Conservation (phyloP, 495 filamentous ascomycete species). For the Terfezia boudieri region DNA sequence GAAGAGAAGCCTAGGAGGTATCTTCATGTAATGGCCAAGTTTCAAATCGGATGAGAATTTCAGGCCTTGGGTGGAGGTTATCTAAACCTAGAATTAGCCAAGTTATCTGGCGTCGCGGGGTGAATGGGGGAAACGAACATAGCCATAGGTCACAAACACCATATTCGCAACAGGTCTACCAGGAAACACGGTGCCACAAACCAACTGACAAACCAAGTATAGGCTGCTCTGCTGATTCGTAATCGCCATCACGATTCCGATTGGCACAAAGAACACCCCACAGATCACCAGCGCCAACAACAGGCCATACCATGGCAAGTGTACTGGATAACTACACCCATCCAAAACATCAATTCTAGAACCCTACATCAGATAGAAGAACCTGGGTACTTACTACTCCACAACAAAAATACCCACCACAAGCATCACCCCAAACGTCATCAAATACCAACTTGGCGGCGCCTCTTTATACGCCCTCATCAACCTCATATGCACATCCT, state of each 20-base stretch:
- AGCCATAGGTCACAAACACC: slow-evolving; percentile 69
- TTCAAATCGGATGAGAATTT: slow-evolving; percentile 76
- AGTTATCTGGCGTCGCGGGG: neutral
- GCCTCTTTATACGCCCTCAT: slow-evolving; percentile 57
- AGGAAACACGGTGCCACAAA: slow-evolving; percentile 56
- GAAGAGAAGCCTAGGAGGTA: slow-evolving; percentile 63
- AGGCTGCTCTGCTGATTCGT: slow-evolving; percentile 65
- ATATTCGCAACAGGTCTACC: slow-evolving; percentile 71
- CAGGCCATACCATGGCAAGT: slow-evolving; percentile 57
- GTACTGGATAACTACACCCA: slow-evolving; percentile 38
- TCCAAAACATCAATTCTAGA: neutral
- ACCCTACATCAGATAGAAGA: neutral
- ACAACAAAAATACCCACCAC: slow-evolving; percentile 65
- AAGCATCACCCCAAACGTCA: slow-evolving; percentile 44
- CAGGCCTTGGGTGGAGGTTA: slow-evolving; percentile 60
- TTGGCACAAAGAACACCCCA: slow-evolving; percentile 49
- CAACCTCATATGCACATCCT: slow-evolving; percentile 58
- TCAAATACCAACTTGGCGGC: slow-evolving; percentile 54
- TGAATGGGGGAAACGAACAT: slow-evolving; percentile 4
- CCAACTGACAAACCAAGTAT: slow-evolving; percentile 62
- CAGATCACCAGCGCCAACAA: slow-evolving; percentile 54
- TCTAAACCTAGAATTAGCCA: slow-evolving; percentile 23
- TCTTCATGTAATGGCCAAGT: slow-evolving; percentile 84
- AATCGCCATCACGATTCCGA: slow-evolving; percentile 69
- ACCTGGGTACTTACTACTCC: slow-evolving; percentile 31